These are phyloP conservation scores for Mycena venus DNA, from an alignment of 768 basidiomycete genomes.

Conservation along the genomic window DNA sequence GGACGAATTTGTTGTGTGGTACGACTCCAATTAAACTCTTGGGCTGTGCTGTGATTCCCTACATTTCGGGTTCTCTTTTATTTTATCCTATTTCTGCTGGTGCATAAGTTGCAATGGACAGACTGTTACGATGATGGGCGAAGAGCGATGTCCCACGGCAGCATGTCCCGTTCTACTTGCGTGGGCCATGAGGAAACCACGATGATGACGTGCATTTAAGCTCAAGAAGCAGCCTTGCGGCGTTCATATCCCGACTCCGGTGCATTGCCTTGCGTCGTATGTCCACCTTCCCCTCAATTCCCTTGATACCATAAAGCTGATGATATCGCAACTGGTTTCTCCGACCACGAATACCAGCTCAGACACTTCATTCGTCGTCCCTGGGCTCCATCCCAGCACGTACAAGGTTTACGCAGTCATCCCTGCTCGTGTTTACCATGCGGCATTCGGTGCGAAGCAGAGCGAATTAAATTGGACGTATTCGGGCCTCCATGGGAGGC, in stretches of 20 bases:
- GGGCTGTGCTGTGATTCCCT: not conserved
- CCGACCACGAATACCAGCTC: constrained; percentile 6
- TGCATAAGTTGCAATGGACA: not conserved
- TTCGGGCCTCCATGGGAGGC: constrained; percentile 70
- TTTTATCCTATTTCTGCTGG: not conserved
- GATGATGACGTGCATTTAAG: constrained; percentile 30
- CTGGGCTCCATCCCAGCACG: constrained; percentile 52
- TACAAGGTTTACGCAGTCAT: constrained; percentile 68
- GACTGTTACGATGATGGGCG: not conserved
- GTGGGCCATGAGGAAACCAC: constrained; percentile 29
- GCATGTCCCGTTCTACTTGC: not conserved
- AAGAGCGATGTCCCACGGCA: too few species aligned
- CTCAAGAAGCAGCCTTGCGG: constrained; percentile 34
- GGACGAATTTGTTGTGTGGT: not conserved
- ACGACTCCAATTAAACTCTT: constrained; percentile 10
- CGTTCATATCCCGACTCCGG: constrained; percentile 29
- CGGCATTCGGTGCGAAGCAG: constrained; percentile 55
- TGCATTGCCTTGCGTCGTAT: constrained; percentile 25
- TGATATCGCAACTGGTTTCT: constrained; percentile 32
- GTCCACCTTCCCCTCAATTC: constrained; percentile 26
- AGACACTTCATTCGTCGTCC: constrained; percentile 29
- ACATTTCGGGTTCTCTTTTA: not conserved
- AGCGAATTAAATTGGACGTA: constrained; percentile 64
- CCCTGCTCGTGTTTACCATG: constrained; percentile 72
- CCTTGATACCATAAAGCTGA: constrained; percentile 20